phyloP scores from a whole-genome alignment of 2,329 filamentous ascomycete species.

The Mycocentrospora acerina region DNA sequence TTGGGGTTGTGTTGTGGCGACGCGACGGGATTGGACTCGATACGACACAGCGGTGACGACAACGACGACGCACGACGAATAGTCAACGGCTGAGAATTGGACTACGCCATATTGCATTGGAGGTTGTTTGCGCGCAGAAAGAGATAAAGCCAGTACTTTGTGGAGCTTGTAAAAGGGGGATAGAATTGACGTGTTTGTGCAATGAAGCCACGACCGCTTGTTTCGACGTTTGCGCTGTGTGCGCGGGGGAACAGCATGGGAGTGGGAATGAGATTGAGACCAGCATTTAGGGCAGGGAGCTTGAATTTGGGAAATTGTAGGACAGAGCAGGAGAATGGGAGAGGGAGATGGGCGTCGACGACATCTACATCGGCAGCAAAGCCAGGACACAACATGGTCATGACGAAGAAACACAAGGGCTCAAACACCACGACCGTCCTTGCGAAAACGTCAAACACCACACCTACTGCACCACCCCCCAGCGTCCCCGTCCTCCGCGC shows the following conservation, averaged over 20 bases:
- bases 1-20: no score
- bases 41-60: no score
- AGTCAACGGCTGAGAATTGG: no score
- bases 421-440: slow-evolving; percentile 1
- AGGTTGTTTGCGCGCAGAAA: no score
- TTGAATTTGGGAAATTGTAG: no score
- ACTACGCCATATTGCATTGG: no score
- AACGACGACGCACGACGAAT: no score
- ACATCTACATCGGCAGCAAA: background rate
- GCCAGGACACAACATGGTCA: slow-evolving; percentile 5
- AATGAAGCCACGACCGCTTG: slow-evolving; percentile 27
- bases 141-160: no score
- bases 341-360: background rate
- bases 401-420: slow-evolving; percentile 6
- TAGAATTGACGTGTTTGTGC: no score
- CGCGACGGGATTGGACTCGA: no score
- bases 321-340: no score
- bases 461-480: slow-evolving; percentile 1
- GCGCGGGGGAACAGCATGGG: slow-evolving; percentile 1
- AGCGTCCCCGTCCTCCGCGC: slow-evolving; percentile 9
- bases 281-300: background rate
- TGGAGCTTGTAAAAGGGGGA: no score
- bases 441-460: slow-evolving; percentile 7
- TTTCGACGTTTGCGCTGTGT: slow-evolving; percentile 5
- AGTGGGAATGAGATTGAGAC: background rate